These are phyloP conservation scores for Lasiodiplodia gonubiensis DNA, from an alignment of 2,329 filamentous ascomycete species.

Conservation along the genomic window DNA sequence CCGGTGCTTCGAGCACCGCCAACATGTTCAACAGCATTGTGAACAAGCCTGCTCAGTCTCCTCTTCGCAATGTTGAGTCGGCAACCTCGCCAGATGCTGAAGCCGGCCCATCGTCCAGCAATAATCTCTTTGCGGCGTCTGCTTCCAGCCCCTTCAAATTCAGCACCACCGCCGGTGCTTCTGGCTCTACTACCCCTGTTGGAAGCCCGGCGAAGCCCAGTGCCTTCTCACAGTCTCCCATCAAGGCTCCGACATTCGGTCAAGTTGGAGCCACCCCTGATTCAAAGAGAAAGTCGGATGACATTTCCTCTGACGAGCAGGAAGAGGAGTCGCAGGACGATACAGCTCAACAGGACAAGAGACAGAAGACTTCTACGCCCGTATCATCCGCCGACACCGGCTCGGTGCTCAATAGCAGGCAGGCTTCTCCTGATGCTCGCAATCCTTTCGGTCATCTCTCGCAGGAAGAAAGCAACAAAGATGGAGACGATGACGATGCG, in stretches of 20 bases:
- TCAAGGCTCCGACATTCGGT: conserved; percentile 16
- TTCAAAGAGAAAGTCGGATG: conserved; percentile 13
- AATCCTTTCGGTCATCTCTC: conserved; percentile 24
- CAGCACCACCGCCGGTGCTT: not conserved
- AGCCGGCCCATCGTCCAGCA: conserved; percentile 2
- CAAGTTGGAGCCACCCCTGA: not conserved
- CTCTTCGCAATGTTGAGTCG: conserved; percentile 7
- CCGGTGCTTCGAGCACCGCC: conserved; percentile 21
- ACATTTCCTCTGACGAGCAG: conserved; percentile 16
- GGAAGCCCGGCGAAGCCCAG: conserved; percentile 20
- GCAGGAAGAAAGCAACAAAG: conserved; percentile 23
- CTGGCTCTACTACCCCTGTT: conserved; percentile 22
- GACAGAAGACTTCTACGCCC: conserved; percentile 16
- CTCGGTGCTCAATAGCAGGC: conserved; percentile 26
- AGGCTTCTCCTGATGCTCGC: conserved; percentile 22
- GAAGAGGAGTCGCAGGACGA: conserved; percentile 19
- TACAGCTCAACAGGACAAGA: conserved; percentile 1
- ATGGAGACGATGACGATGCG: conserved; percentile 15
- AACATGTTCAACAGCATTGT: conserved; percentile 27
- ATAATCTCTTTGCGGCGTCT: conserved; percentile 13
- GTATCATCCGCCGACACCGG: conserved; percentile 14
- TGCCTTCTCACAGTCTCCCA: conserved; percentile 12
- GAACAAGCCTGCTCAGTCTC: conserved; percentile 25
- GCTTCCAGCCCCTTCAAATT: conserved; percentile 13
- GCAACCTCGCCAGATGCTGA: conserved; percentile 11